These are phyloP conservation scores for Glycine latifolia DNA, from an alignment of 306 rosid species.

Conservation along the genomic window DNA sequence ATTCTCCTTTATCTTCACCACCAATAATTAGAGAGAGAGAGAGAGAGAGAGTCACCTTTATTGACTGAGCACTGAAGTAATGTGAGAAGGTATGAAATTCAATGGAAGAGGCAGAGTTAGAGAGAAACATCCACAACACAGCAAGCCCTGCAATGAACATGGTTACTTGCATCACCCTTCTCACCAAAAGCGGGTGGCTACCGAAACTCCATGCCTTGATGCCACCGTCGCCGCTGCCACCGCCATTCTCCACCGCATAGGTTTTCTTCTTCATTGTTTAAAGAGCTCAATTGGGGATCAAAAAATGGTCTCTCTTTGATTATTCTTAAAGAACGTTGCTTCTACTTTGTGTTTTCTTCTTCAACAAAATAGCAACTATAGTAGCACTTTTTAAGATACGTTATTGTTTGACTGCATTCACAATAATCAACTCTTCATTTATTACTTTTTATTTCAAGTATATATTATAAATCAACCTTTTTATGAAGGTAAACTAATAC, in stretches of 20 bases:
- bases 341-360: not conserved
- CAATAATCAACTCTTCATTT: no score
- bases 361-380: not conserved
- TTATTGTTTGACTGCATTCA: no score
- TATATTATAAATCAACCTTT: no score
- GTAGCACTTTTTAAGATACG: no score
- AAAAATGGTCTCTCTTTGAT: not conserved
- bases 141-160: slow-evolving; percentile 45
- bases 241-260: not conserved
- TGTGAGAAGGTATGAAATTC: slow-evolving; percentile 38
- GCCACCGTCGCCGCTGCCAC: not conserved
- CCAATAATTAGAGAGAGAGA: not conserved
- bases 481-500: no score
- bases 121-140: slow-evolving; percentile 45
- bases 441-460: no score
- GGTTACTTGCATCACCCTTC: slow-evolving; percentile 26
- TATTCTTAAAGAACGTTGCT: not conserved
- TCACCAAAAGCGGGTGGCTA: not conserved
- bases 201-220: slow-evolving; percentile 22
- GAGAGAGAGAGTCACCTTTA: slow-evolving; percentile 16
- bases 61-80: slow-evolving; percentile 34
- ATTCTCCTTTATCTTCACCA: not conserved
- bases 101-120: slow-evolving; percentile 45
- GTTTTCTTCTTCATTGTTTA: slow-evolving; percentile 49
- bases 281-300: not conserved